These are phyloP conservation scores for Albizia julibrissin DNA, from an alignment of 306 rosid genomes.

Conservation along the genomic window DNA sequence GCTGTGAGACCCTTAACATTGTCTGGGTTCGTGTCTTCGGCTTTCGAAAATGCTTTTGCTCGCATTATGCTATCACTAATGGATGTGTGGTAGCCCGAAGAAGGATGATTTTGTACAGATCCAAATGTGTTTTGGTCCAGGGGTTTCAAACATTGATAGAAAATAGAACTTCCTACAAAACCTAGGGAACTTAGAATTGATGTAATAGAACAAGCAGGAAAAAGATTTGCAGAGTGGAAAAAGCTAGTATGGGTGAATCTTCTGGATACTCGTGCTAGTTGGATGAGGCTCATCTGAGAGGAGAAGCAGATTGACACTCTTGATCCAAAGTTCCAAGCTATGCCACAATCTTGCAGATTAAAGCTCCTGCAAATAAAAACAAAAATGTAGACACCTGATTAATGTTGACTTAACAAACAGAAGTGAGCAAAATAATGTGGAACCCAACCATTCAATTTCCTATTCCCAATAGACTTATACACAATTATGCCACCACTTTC, in stretches of 20 bases:
- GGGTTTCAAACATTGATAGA: slow-evolving; percentile 8
- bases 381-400: neutral
- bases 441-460: neutral
- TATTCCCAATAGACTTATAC: neutral
- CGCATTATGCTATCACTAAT: neutral
- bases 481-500: neutral
- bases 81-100: slow-evolving; percentile 25
- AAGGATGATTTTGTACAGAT: slow-evolving; percentile 1
- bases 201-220: neutral
- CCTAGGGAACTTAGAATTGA: slow-evolving; percentile 19
- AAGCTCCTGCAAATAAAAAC: neutral
- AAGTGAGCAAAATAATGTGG: neutral
- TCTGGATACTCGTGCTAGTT: slow-evolving; percentile 32
- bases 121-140: slow-evolving; percentile 7
- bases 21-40: slow-evolving; percentile 31
- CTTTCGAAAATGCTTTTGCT: slow-evolving; percentile 9
- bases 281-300: slow-evolving; percentile 45
- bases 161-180: slow-evolving; percentile 12
- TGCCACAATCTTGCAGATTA: neutral
- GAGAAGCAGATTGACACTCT: neutral
- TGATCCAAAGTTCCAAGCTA: neutral
- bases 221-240: slow-evolving; percentile 22
- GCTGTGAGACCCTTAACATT: slow-evolving; percentile 12
- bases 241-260: slow-evolving; percentile 14
- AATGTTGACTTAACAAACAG: neutral